Conservation (phyloP, 306 rosid species). For the Benincasa hispida region DNA sequence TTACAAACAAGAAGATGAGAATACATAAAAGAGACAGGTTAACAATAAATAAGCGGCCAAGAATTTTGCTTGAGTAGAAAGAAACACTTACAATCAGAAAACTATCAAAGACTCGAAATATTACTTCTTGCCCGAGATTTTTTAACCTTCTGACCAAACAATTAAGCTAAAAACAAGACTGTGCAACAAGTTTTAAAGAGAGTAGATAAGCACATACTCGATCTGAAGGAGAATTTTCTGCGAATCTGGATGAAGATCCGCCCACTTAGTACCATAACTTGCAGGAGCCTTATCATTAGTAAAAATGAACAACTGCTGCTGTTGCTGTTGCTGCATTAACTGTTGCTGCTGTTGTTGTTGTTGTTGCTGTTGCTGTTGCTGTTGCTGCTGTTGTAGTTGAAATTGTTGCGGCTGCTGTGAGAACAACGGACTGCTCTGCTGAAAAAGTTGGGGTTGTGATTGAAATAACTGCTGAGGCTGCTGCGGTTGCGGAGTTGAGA, state of each 20-base stretch:
- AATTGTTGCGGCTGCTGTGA: slow-evolving; percentile 22
- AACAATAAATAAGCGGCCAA: not conserved
- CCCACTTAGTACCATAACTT: slow-evolving; percentile 78
- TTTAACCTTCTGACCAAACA: not conserved
- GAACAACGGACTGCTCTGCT: slow-evolving; percentile 27
- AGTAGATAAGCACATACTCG: slow-evolving; percentile 35
- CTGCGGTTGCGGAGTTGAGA: slow-evolving; percentile 52
- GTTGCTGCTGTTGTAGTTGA: slow-evolving; percentile 14
- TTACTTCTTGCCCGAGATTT: not conserved
- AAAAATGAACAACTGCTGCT: slow-evolving; percentile 46
- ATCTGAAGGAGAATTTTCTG: slow-evolving; percentile 83
- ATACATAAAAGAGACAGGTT: not conserved
- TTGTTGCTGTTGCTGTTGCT: slow-evolving; percentile 14
- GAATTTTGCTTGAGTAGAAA: not conserved
- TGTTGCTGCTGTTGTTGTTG: slow-evolving; percentile 17
- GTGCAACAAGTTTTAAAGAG: not conserved
- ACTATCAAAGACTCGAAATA: not conserved
- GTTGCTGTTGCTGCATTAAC: slow-evolving; percentile 25
- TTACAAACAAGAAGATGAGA: not conserved
- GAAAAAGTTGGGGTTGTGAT: slow-evolving; percentile 25
- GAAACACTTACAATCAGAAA: not conserved
- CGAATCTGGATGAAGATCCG: slow-evolving; percentile 88
- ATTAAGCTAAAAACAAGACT: not conserved
- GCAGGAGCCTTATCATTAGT: slow-evolving; percentile 72
- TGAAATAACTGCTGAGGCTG: slow-evolving; percentile 44